Evolutionary conservation across 108 stramenopile species (phyloP).

Genomic region (Skeletonema costatum): DNA sequence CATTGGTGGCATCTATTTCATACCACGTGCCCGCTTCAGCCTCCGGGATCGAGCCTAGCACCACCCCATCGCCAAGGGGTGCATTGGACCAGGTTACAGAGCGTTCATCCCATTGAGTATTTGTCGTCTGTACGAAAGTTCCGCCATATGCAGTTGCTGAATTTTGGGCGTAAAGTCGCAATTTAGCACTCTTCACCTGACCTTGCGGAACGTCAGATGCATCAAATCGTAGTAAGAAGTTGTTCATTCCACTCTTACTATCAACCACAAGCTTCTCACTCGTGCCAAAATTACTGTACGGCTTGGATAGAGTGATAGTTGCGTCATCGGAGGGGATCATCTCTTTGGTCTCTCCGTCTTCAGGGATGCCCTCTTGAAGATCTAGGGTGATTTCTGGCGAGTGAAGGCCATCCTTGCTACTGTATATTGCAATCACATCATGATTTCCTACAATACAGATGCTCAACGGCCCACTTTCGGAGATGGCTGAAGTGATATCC

Average conservation of each 20-base stretch:
- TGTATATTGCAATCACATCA: slow-evolving; percentile 31
- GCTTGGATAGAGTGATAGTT: slow-evolving; percentile 27
- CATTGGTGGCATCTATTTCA: slow-evolving; percentile 42
- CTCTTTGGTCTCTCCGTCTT: slow-evolving; percentile 21
- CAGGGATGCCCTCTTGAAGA: slow-evolving; percentile 22
- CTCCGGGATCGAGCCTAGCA: slow-evolving; percentile 35
- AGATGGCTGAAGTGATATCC: slow-evolving; percentile 32
- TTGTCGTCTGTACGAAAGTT: slow-evolving; percentile 34
- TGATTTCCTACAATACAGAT: slow-evolving; percentile 39
- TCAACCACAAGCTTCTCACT: slow-evolving; percentile 20
- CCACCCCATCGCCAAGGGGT: slow-evolving; percentile 32
- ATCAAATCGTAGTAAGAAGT: slow-evolving; percentile 42
- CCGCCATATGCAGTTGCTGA: slow-evolving; percentile 37
- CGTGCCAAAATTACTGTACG: slow-evolving; percentile 37
- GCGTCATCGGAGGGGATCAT: slow-evolving; percentile 41
- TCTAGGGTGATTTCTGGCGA: slow-evolving; percentile 40
- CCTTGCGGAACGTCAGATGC: slow-evolving; percentile 40
- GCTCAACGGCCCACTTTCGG: slow-evolving; percentile 41
- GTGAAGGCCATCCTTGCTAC: slow-evolving; percentile 39
- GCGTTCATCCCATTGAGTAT: slow-evolving; percentile 33
- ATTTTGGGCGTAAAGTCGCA: slow-evolving; percentile 36
- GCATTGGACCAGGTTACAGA: slow-evolving; percentile 47
- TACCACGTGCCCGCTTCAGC: slow-evolving; percentile 46
- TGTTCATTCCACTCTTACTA: slow-evolving; percentile 34
- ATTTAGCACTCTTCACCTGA: slow-evolving; percentile 29